These are phyloP conservation scores for Chaetomiaceae sp. DNA, from an alignment of 2,329 filamentous ascomycete species.

Conservation along the genomic window DNA sequence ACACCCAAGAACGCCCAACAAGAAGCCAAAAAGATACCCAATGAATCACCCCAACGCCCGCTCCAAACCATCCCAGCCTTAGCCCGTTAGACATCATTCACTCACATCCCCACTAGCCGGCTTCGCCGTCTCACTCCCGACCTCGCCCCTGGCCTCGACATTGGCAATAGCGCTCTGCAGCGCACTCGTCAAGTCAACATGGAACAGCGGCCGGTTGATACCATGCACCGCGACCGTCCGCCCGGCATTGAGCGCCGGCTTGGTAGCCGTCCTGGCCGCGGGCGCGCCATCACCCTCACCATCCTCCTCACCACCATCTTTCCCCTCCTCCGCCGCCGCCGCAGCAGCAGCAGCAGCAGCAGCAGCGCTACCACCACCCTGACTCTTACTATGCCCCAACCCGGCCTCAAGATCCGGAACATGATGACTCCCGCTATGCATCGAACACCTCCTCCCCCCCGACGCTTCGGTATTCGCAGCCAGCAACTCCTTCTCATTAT, in stretches of 20 bases:
- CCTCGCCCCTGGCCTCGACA: conserved; percentile 49
- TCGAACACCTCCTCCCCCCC: conserved; percentile 16
- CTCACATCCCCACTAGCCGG: neutral
- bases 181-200: conserved; percentile 85
- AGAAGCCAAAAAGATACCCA: no score
- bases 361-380: neutral
- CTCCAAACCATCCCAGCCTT: no score
- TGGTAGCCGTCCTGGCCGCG: neutral
- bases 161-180: conserved; percentile 84
- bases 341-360: neutral
- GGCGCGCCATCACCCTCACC: neutral
- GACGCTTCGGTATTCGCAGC: no score
- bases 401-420: conserved; percentile 10
- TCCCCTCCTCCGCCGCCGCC: conserved; percentile 14
- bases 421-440: neutral
- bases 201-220: conserved; percentile 88
- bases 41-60: no score
- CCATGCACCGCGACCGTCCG: conserved; percentile 67
- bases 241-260: conserved; percentile 21
- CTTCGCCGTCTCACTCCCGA: neutral
- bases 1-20: no score
- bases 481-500: conserved; percentile 49
- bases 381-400: neutral
- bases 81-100: neutral
- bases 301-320: neutral